Conservation (phyloP, 257 asterid species). For the Penstemon barbatus region DNA sequence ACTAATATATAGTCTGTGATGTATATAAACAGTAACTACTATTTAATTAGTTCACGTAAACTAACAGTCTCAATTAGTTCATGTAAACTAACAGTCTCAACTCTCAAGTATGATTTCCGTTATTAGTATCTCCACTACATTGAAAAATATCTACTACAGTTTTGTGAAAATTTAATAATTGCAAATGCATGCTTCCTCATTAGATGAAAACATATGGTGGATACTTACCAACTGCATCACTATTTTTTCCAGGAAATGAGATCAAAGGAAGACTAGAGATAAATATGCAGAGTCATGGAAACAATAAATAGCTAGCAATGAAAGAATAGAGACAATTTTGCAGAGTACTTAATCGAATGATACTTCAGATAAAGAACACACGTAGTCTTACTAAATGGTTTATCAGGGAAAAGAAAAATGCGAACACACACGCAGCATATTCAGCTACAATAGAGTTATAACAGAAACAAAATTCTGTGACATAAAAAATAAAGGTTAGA, state of each 20-base stretch:
- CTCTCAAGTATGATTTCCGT: background rate
- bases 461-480: background rate
- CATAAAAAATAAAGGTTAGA: background rate
- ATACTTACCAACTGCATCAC: background rate
- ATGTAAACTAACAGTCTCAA: no score
- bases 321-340: background rate
- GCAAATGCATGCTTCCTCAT: conserved; percentile 13
- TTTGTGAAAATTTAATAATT: background rate
- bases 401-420: background rate
- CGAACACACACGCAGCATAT: no score
- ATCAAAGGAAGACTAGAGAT: background rate
- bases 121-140: conserved; percentile 1
- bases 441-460: background rate
- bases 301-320: background rate
- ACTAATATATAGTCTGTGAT: no score
- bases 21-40: no score
- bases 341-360: no score
- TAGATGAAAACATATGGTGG: background rate
- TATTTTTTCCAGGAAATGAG: conserved; percentile 5
- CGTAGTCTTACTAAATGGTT: background rate
- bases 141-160: conserved; percentile 15
- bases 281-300: background rate
- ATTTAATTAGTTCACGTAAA: no score
- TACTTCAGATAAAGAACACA: background rate
- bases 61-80: no score